Evolutionary conservation across 768 basidiomycete genomes (phyloP).

Genomic region (Pholiota microspora): DNA sequence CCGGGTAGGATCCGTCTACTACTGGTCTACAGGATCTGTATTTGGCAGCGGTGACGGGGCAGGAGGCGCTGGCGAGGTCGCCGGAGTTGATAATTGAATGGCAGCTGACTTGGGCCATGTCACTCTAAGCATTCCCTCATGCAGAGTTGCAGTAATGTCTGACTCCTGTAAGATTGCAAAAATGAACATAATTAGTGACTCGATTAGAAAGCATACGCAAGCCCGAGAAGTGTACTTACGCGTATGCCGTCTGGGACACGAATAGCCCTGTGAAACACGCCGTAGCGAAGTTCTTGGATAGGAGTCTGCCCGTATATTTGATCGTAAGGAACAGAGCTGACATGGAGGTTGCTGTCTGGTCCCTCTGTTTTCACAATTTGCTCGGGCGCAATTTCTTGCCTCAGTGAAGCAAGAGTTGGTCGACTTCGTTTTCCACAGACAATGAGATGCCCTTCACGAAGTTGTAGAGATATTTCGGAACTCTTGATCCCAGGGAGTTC

Average conservation of each 20-base stretch:
- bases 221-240: slow-evolving; percentile 24
- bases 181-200: slow-evolving; percentile 20
- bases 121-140: slow-evolving; percentile 41
- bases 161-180: slow-evolving; percentile 27
- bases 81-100: background rate
- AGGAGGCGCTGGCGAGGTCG: slow-evolving; percentile 7
- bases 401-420: slow-evolving; percentile 14
- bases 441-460: slow-evolving; percentile 32
- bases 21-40: background rate
- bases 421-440: slow-evolving; percentile 32
- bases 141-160: slow-evolving; percentile 33
- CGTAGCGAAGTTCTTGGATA: slow-evolving; percentile 41
- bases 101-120: slow-evolving; percentile 35
- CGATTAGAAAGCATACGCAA: slow-evolving; percentile 3
- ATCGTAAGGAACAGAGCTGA: background rate
- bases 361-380: background rate
- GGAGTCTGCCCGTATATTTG: slow-evolving; percentile 13
- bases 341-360: background rate
- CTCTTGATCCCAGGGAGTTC: slow-evolving; percentile 45
- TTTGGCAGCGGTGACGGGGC: background rate
- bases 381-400: background rate
- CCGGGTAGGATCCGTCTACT: no score
- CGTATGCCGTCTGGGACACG: slow-evolving; percentile 35
- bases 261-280: slow-evolving; percentile 38
- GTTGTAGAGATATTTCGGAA: slow-evolving; percentile 30